These are phyloP conservation scores for Cryphonectria japonica DNA, from an alignment of 2,329 filamentous ascomycete species.

Conservation along the genomic window DNA sequence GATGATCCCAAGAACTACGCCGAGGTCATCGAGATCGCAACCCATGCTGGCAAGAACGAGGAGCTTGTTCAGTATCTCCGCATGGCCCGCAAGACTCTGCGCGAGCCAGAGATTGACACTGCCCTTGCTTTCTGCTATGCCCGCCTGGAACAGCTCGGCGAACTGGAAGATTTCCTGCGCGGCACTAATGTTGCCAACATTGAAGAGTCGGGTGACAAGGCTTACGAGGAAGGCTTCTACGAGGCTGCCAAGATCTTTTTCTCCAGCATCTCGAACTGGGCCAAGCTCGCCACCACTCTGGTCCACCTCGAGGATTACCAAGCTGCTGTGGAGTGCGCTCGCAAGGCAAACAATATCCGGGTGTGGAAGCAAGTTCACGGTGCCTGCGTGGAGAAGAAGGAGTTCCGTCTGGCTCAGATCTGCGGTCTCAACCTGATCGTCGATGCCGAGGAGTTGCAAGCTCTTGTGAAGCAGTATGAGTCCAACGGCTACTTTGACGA, in stretches of 20 bases:
- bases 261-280: slow-evolving; percentile 98
- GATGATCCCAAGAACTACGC: slow-evolving; percentile 89
- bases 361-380: slow-evolving; percentile 99
- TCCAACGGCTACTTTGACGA: slow-evolving; percentile 97
- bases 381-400: slow-evolving; percentile 95
- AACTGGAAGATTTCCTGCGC: slow-evolving; percentile 95
- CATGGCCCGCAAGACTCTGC: slow-evolving; percentile 96
- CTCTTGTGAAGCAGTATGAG: slow-evolving; percentile 96
- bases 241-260: slow-evolving; percentile 99
- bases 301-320: slow-evolving; percentile 98
- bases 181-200: slow-evolving; percentile 93
- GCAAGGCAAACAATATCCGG: slow-evolving; percentile 98
- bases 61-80: slow-evolving; percentile 95
- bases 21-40: slow-evolving; percentile 95
- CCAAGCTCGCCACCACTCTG: slow-evolving; percentile 94
- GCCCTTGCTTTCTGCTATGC: slow-evolving; percentile 92
- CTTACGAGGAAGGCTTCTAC: slow-evolving; percentile 90
- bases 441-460: slow-evolving; percentile 91
- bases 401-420: slow-evolving; percentile 98
- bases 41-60: slow-evolving; percentile 94
- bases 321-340: slow-evolving; percentile 93
- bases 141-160: slow-evolving; percentile 84
- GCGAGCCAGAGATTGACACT: slow-evolving; percentile 92
- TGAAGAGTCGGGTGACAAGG: slow-evolving; percentile 97
- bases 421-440: slow-evolving; percentile 98